phyloP scores from a whole-genome alignment of 345 rosid genomes.

The Linum trigynum region DNA sequence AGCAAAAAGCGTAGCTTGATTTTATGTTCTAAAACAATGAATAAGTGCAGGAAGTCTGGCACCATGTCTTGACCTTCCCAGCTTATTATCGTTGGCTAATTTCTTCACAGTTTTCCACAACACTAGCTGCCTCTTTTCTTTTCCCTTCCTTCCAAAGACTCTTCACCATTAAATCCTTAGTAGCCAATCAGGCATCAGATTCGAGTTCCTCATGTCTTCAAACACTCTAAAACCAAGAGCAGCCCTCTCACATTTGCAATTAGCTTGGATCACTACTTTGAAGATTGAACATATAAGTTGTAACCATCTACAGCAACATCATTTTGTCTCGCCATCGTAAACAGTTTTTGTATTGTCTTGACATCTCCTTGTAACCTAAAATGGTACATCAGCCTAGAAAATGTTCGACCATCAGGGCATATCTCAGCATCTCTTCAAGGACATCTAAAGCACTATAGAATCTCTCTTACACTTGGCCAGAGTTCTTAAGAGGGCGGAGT shows the following conservation, averaged over 20 bases:
- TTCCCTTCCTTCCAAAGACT: conserved; percentile 92
- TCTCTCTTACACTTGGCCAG: conserved; percentile 67
- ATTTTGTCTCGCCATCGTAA: conserved; percentile 59
- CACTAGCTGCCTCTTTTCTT: conserved; percentile 71
- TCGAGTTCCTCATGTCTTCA: conserved; percentile 57
- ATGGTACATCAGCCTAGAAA: conserved; percentile 72
- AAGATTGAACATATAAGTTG: no score
- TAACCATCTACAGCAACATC: conserved; percentile 62
- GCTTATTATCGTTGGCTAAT: no score
- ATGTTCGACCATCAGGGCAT: conserved; percentile 71
- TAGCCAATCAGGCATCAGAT: conserved; percentile 52
- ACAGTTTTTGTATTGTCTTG: conserved; percentile 59
- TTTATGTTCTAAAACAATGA: no score
- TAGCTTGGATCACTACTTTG: conserved; percentile 65
- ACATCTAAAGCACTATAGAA: conserved; percentile 34
- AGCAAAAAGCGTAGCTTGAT: no score
- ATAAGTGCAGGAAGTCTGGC: no score
- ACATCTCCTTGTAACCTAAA: conserved; percentile 68
- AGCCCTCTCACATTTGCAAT: conserved; percentile 69
- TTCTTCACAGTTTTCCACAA: conserved; percentile 49
- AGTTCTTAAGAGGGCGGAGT: conserved; percentile 67
- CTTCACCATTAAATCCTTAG: conserved; percentile 69
- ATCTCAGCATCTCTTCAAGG: conserved; percentile 75
- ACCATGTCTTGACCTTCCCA: no score
- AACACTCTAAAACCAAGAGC: conserved; percentile 71